These are phyloP conservation scores for Purshia tridentata DNA, from an alignment of 306 rosid species.

Conservation along the genomic window DNA sequence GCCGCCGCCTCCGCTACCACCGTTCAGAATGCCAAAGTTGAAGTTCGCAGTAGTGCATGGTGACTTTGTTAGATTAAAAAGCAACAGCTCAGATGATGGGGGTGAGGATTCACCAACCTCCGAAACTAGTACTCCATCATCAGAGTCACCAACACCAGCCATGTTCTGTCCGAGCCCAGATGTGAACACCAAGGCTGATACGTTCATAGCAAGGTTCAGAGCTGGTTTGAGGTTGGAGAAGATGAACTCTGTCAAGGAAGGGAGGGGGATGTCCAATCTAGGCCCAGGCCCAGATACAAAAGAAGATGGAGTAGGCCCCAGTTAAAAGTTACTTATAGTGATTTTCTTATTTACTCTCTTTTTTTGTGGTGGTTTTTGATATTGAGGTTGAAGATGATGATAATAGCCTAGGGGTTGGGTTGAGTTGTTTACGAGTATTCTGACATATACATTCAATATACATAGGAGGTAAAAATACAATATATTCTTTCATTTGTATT, in stretches of 20 bases:
- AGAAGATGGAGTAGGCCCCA: slow-evolving; percentile 20
- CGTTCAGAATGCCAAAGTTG: slow-evolving; percentile 54
- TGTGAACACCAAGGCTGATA: slow-evolving; percentile 76
- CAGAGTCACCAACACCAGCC: slow-evolving; percentile 20
- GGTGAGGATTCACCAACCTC: slow-evolving; percentile 37
- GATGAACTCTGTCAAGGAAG: slow-evolving; percentile 60
- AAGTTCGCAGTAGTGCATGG: slow-evolving; percentile 53
- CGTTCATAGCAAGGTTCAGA: slow-evolving; percentile 67
- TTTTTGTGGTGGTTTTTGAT: neutral
- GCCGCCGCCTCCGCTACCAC: slow-evolving; percentile 65
- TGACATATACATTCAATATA: neutral
- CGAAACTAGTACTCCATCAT: slow-evolving; percentile 6
- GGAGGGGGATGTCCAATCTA: slow-evolving; percentile 49
- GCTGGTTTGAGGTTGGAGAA: slow-evolving; percentile 72
- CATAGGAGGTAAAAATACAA: neutral
- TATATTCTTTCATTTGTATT: neutral
- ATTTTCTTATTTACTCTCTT: neutral
- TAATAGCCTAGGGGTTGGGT: neutral
- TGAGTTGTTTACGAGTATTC: neutral
- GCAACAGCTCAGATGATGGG: slow-evolving; percentile 61
- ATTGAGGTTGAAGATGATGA: neutral
- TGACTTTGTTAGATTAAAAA: slow-evolving; percentile 65
- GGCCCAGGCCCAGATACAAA: slow-evolving; percentile 29
- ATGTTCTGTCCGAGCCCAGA: slow-evolving; percentile 71
- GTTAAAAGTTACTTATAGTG: slow-evolving; percentile 12